Evolutionary conservation across 257 asterid genomes (phyloP).

Genomic region (Penstemon eatonii): DNA sequence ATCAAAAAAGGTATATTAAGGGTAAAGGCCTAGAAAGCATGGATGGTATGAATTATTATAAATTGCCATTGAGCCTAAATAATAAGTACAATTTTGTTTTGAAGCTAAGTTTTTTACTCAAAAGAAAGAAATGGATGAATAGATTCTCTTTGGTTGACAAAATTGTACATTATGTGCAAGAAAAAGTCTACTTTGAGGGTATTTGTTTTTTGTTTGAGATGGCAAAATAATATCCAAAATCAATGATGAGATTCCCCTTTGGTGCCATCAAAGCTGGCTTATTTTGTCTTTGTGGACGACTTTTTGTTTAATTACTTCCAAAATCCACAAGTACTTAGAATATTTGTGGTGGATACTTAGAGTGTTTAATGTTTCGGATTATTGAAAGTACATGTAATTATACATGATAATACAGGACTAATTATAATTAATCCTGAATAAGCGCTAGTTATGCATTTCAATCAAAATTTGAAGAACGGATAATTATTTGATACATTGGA

Average conservation of each 20-base stretch:
- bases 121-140: conserved; percentile 26
- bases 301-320: conserved; percentile 36
- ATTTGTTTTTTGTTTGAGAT: neutral
- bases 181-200: conserved; percentile 13
- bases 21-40: conserved; percentile 33
- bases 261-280: conserved; percentile 64
- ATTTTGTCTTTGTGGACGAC: conserved; percentile 56
- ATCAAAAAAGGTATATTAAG: conserved; percentile 31
- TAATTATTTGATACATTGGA: conserved; percentile 35
- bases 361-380: neutral
- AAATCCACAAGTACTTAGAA: conserved; percentile 25
- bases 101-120: neutral
- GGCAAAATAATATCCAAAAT: conserved; percentile 8
- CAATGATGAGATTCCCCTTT: conserved; percentile 43
- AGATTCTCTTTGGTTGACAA: conserved; percentile 35
- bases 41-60: conserved; percentile 32
- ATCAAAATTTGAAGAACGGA: neutral
- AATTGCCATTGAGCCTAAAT: conserved; percentile 28
- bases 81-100: conserved; percentile 23
- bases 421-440: neutral
- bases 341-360: conserved; percentile 27
- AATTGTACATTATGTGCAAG: conserved; percentile 2
- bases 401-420: neutral
- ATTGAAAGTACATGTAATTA: neutral
- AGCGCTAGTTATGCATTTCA: neutral